Percentiles rank a stretch among this genome's conserved stretches.
Evolutionary conservation across 2,329 filamentous ascomycete genomes (phyloP).

Genomic region (Colletotrichum cuscutae): DNA sequence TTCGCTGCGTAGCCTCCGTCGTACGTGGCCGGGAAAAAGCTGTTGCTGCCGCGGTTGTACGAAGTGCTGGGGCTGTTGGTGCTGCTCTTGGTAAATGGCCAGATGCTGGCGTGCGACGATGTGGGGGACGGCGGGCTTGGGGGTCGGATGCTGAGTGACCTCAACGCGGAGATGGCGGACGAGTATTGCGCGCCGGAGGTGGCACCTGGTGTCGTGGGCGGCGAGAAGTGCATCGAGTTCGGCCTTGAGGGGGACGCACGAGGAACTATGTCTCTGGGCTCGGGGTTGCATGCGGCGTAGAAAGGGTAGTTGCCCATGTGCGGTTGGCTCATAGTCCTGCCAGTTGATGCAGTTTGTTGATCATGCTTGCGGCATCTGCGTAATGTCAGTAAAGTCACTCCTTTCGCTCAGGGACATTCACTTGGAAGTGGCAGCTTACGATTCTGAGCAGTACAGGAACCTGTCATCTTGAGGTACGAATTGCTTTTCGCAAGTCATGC

Average conservation of each 20-base stretch:
- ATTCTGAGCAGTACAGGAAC: constrained; percentile 71
- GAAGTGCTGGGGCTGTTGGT: constrained; percentile 64
- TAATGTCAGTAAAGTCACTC: constrained; percentile 7
- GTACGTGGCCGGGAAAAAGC: constrained; percentile 64
- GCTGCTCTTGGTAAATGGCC: constrained; percentile 64
- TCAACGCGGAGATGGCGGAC: constrained; percentile 65
- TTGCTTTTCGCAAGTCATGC: constrained; percentile 76
- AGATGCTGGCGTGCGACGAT: constrained; percentile 55
- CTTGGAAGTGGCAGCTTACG: constrained; percentile 54
- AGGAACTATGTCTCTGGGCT: constrained; percentile 71
- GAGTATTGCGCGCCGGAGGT: constrained; percentile 48
- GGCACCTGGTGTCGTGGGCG: constrained; percentile 57
- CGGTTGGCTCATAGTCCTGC: constrained; percentile 25
- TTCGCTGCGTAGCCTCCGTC: constrained; percentile 54
- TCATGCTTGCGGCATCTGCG: constrained; percentile 65
- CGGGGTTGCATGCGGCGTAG: constrained; percentile 57
- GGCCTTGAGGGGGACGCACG: constrained; percentile 71
- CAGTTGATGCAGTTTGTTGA: constrained; percentile 35
- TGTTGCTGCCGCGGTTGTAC: constrained; percentile 55
- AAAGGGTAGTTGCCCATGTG: constrained; percentile 50
- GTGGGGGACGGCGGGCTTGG: constrained; percentile 67
- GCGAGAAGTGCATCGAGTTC: constrained; percentile 64
- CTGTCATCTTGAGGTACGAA: constrained; percentile 68
- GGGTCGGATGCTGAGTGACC: constrained; percentile 64
- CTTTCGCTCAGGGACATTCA: neutral